A percentile compares a stretch with the other conserved stretches of the same genome.
phyloP scores from a whole-genome alignment of 2,329 filamentous ascomycete species.

The Sclerotiophoma versabilis region DNA sequence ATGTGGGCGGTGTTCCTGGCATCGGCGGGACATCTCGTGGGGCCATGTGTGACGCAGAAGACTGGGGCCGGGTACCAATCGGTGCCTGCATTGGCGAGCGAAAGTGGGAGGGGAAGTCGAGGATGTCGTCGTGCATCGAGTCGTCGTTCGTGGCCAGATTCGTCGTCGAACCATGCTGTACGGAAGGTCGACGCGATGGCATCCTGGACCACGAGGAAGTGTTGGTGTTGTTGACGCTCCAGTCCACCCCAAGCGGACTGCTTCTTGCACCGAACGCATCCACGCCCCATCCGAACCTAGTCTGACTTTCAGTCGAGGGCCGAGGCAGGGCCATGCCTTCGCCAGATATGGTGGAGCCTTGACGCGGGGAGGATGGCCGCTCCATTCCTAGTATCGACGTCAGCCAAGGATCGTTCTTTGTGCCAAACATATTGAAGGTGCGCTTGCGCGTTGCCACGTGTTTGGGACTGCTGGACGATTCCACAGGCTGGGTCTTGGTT shows the following conservation, averaged over 20 bases:
- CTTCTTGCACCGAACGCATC: slow-evolving; percentile 50
- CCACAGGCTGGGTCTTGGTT: slow-evolving; percentile 43
- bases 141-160: slow-evolving; percentile 62
- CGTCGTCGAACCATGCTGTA: slow-evolving; percentile 77
- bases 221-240: slow-evolving; percentile 46
- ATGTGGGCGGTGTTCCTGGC: slow-evolving; percentile 55
- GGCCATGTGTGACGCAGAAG: slow-evolving; percentile 59
- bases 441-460: slow-evolving; percentile 54
- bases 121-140: slow-evolving; percentile 57
- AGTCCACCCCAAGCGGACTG: slow-evolving; percentile 53
- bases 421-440: slow-evolving; percentile 59
- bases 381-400: slow-evolving; percentile 51
- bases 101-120: slow-evolving; percentile 57
- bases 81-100: slow-evolving; percentile 65
- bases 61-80: slow-evolving; percentile 80
- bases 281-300: slow-evolving; percentile 48
- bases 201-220: slow-evolving; percentile 72
- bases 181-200: slow-evolving; percentile 80
- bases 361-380: slow-evolving; percentile 63
- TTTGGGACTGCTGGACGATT: slow-evolving; percentile 44
- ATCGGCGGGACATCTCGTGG: slow-evolving; percentile 10
- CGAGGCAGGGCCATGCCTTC: slow-evolving; percentile 45
- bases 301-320: slow-evolving; percentile 50
- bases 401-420: slow-evolving; percentile 60
- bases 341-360: slow-evolving; percentile 70